Base-by-base conservation (phyloP, 345 rosid genomes). In the Camelina hispida region DNA sequence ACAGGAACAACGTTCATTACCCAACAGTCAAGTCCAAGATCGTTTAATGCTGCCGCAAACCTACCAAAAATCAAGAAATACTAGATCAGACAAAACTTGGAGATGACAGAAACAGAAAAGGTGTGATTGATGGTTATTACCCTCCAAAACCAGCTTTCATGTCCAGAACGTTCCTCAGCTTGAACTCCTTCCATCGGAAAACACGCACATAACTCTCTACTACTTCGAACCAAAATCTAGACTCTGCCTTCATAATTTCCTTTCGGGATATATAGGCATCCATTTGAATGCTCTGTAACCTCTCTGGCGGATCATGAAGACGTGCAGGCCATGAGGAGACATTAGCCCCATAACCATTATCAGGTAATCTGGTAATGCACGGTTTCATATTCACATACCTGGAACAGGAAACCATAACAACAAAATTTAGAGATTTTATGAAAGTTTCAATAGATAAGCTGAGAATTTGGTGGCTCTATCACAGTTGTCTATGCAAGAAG, bases 61-160 rank as follows among this genome's bases (percentile, higher is more conserved):
- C 89, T 89, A 68, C 58, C 51, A 81, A 37, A 37, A 34, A 61
- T 16, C 57, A 47, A 69, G 62, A 73, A 12, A 20, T 47, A 32
- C 18, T 10, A 6, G 62, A 37, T 70, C 35, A 71, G 13, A 37
- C 28, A 69, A 69, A 55, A 23, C 22, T 63, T 46, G 2, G 6
- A 5, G 32, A 54, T 17, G 9, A 34, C 0, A 30, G 40, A 42
- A 59, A 9, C 16, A 46, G 8, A 63, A 1, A 48, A 40, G 1
- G 68, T 50, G 53, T 58, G 62, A 48, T 47, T 77, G 81, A 57
- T 57, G 55, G 30, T 59, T 85, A 89, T 59, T 85, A 89, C 91
- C 94, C 94, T 82, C 94, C 89, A 47, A 83, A 82, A 69, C 88
- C 88, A 79, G 91, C 90, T 78, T 75, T 87, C 91, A 87, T 87